These are phyloP conservation scores for Proliferodiscus dingleyae DNA, from an alignment of 2,329 filamentous ascomycete species.

Conservation along the genomic window DNA sequence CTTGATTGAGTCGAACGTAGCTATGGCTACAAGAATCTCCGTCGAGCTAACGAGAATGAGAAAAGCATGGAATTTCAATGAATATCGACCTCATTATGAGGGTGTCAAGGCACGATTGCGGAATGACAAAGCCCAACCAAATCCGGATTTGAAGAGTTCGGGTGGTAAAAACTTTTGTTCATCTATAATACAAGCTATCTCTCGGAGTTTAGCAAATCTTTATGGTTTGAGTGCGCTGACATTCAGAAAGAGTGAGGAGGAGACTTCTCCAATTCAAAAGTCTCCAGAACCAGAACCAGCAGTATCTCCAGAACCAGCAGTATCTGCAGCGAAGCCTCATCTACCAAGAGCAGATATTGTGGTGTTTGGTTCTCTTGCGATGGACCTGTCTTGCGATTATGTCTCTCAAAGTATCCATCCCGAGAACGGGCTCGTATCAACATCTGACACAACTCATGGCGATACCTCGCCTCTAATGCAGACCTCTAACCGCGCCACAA, in stretches of 20 bases:
- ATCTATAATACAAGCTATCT: too few species aligned
- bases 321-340: too few species aligned
- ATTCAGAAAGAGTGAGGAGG: too few species aligned
- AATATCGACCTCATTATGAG: not conserved
- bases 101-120: too few species aligned
- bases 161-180: too few species aligned
- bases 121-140: too few species aligned
- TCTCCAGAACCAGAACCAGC: too few species aligned
- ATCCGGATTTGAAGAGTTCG: too few species aligned
- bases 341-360: constrained; percentile 60
- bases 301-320: too few species aligned
- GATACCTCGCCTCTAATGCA: constrained; percentile 39
- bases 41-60: constrained; percentile 38
- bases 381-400: constrained; percentile 85
- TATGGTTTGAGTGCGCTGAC: too few species aligned
- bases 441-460: not conserved
- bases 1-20: constrained; percentile 62
- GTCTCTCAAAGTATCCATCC: constrained; percentile 38
- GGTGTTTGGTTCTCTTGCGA: constrained; percentile 83
- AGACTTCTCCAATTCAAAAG: too few species aligned
- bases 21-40: constrained; percentile 59
- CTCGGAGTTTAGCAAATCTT: too few species aligned
- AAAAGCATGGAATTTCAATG: not conserved
- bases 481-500: constrained; percentile 81
- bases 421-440: constrained; percentile 19